Evolutionary conservation across 2,329 filamentous ascomycete genomes (phyloP), one percentile per base, ranked within the genome.

Genomic region (Pleomassaria siparia): DNA sequence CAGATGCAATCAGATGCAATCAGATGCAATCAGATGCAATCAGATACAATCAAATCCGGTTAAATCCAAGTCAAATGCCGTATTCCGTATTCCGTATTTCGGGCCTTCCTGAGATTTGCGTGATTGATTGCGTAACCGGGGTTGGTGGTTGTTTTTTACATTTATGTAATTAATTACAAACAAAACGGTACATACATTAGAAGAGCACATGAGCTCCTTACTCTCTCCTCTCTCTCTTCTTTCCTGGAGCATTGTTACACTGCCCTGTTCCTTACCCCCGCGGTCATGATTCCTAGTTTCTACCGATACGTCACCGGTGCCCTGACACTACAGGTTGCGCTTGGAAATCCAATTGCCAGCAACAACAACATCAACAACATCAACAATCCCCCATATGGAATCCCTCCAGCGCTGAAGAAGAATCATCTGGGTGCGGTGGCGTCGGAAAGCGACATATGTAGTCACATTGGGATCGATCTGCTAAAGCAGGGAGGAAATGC

Each of bases 401-500:
- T 32, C 36, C 46, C 54, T 20, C 43, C 58, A 16, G 43, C 47
- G 22, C 36, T 66, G 25, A 47, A 55, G 40, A 43, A 53, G 18
- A 63, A 59, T 1, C 54, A 69, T 21, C 47, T 72, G 32, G 76
- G 76, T 22, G 76, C 74, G 33, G 74, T 79, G 15, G 74, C 76
- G 4, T 75, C 72, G 1, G 74, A 77, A 56, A 70, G 60, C 47
- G 62, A 68, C 1, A 67, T 74, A 40, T 78, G 76, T 60, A 74
- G 68, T 51, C 59, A 68, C n/a, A 74, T 79, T 39, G 76, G 76
- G 12, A 73, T 64, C n/a, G 67, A 74, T 13, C 49, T 76, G n/a
- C 56, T 78, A 32, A 70, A 74, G 46, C 42, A 62, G 30, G 75
- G 75, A 15, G 88, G 76, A 9, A 78, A 75, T 68, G 76, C 76